Base-by-base conservation (phyloP, 345 rosid genomes). In the Linum lewisii region DNA sequence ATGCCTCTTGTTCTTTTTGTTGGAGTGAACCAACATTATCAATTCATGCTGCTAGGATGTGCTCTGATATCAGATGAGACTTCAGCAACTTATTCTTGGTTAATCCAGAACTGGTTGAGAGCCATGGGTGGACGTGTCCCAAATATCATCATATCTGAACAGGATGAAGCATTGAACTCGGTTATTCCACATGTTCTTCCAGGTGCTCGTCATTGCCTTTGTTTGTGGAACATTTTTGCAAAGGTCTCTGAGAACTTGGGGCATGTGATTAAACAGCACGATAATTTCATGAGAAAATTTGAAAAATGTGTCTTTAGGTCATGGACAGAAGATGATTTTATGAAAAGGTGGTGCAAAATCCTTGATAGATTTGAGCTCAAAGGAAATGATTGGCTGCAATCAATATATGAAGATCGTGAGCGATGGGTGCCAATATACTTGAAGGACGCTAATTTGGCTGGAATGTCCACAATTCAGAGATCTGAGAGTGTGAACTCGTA, bases 21-120 rank as follows among this genome's bases (percentile, higher is more conserved):
- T 55, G 88, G 91, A 42, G 86, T 82, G 66, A 85, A 85, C 67
- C 84, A 85, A 38, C 91, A 85, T 26, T 85, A 72, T 57, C 91
- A 85, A 23, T 77, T 73, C 55, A 73, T 85, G 62, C 73, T 78
- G 24, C 88, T 85, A 68, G 91, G 91, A 55, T 85, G 85, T 63
- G 85, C 81, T n/a, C 59, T 82, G 49, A 26, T 85, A 62, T 71
- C 86, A 1, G 91, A 85, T 61, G 91, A 82, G 71, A 78, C 68
- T 61, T 59, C 71, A 34, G 65, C 80, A 11, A 78, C 91, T 1
- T 77, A 67, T 65, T 71, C 82, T 64, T 85, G 91, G 91, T 45
- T 85, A 57, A 72, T 85, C 88, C 77, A 72, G 63, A 77, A 84
- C 1, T 85, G 91, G 91, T 66, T 78, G 38, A 80, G 67, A 72